Percentiles rank a stretch among this genome's conserved stretches.
phyloP scores from a whole-genome alignment of 257 asterid species.

The Penstemon barbatus region DNA sequence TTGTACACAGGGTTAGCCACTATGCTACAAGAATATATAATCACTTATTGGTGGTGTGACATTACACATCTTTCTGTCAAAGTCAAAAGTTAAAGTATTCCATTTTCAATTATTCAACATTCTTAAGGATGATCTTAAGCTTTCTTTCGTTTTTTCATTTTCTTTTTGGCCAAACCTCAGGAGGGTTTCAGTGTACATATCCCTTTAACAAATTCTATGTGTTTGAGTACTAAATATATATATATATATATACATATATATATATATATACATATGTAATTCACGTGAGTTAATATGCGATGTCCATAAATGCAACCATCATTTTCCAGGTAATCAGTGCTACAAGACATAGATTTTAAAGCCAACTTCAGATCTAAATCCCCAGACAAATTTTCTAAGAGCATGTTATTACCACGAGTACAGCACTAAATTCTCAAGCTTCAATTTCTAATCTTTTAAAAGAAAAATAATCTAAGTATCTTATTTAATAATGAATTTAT shows the following conservation, averaged over 20 bases:
- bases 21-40: not conserved
- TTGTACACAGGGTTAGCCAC: not conserved
- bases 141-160: not conserved
- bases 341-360: not conserved
- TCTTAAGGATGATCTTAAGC: not conserved
- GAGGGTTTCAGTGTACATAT: not conserved
- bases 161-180: not conserved
- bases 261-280: not conserved
- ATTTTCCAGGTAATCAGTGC: not conserved
- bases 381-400: not conserved
- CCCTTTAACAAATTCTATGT: not conserved
- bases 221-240: not conserved
- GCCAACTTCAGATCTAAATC: constrained; percentile 10
- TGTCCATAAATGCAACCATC: not conserved
- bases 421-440: not conserved
- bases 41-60: not conserved
- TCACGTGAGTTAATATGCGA: not conserved
- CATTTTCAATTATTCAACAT: not conserved
- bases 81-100: not conserved
- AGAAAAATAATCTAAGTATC: not conserved
- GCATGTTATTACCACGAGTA: not conserved
- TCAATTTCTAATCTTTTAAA: not conserved
- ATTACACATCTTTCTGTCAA: not conserved
- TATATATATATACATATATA: no score
- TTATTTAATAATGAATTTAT: not conserved